Evolutionary conservation across 768 basidiomycete genomes (phyloP).

Genomic region (Boletales sp.): DNA sequence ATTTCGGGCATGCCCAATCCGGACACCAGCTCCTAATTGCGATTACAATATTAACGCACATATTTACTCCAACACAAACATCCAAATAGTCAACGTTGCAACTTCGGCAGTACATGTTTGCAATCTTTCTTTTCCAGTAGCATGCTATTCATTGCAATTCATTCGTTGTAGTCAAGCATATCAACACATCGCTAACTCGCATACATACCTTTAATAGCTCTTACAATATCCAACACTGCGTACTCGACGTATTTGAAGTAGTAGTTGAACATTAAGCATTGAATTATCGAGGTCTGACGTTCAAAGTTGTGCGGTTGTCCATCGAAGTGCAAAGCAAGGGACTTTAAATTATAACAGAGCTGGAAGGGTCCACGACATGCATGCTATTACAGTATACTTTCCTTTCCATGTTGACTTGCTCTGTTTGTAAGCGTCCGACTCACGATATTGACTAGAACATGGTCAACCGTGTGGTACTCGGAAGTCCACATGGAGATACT

Average conservation of each 20-base stretch:
- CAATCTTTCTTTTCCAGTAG: neutral
- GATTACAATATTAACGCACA: constrained; percentile 1
- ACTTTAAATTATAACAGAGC: neutral
- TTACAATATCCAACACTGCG: constrained; percentile 12
- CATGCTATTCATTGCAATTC: constrained; percentile 8
- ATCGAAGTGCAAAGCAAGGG: constrained; percentile 1
- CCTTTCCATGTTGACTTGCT: constrained; percentile 32
- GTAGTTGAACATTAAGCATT: constrained; percentile 15
- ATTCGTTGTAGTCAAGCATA: constrained; percentile 12
- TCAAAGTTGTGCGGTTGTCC: too few species aligned
- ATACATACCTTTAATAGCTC: constrained; percentile 17
- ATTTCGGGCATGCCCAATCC: constrained; percentile 13
- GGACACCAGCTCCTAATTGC: constrained; percentile 7
- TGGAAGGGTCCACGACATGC: too few species aligned
- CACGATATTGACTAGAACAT: constrained; percentile 67
- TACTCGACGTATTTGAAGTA: constrained; percentile 8
- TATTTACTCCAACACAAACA: neutral
- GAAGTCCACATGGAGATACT: constrained; percentile 28
- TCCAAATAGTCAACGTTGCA: constrained; percentile 1
- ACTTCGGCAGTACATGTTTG: constrained; percentile 20
- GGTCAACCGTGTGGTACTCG: neutral
- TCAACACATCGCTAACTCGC: constrained; percentile 8
- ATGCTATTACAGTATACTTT: constrained; percentile 9
- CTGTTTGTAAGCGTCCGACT: constrained; percentile 64
- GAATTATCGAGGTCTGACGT: neutral